Evolutionary conservation across 2,329 filamentous ascomycete species (phyloP), one percentile per base, ranked within the genome.

Genomic region (Karstenula rhodostoma): DNA sequence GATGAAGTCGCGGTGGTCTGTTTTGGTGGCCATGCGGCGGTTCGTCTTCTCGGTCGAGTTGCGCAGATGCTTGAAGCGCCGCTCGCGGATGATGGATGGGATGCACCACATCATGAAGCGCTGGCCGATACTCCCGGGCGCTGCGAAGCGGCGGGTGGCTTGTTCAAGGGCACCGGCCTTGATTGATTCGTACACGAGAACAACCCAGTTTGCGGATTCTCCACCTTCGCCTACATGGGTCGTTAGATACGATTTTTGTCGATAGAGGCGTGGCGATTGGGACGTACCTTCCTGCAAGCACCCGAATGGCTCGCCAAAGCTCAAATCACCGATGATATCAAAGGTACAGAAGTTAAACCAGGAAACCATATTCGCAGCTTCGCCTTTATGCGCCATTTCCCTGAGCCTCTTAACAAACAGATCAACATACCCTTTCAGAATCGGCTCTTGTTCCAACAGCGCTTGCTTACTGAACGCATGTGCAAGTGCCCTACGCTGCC

Each of bases 381-480:
- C 62, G 13, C 75, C 67, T 17, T 61, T 68, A 12, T 71, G 59
- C 6, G 68, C 68, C 64, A 77, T 68, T 64, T 77, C 78, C 59
- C 67, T 70, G 32, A 84, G 64, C 29, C 73, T 74, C 7, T 67
- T 48, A 29, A 83, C 72, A 37, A 83, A 74, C 10, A 81, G 62
- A 49, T 78, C 70, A 22, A 81, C 76, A 62, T 83, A 81, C 0
- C 64, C 61, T 57, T 75, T 70, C 60, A 84, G 55, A 65, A 79
- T 73, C 0, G 73, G 70, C 62, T 80, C 75, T 57, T 82, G 79
- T 53, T 77, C 73, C 25, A 75, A 63, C 40, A 82, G 54, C 1
- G 78, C 78, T 58, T 77, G 75, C 49, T 79, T 75, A 5, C 70
- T 74, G 65, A 82, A 81, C 10, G 77, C 77, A 65, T 81, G 75